Base-by-base conservation (phyloP, 2,329 filamentous ascomycete genomes). In the Biscogniauxia mediterranea region DNA sequence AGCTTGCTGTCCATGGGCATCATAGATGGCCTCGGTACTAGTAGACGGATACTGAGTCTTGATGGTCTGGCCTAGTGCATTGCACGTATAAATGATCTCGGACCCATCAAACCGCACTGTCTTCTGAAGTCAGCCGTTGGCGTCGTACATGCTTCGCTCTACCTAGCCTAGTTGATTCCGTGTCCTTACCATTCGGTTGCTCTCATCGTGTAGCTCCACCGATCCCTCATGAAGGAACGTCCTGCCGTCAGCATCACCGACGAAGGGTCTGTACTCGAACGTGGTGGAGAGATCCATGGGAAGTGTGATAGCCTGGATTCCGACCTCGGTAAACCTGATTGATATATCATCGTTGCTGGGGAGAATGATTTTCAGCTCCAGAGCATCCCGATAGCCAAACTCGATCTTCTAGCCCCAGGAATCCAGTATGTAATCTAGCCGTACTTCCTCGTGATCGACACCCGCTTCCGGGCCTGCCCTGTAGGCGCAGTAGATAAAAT, bases 341-440 rank as follows among this genome's bases (percentile, higher is more conserved):
- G 13, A 13, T 42, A 42, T 15, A 9, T 11, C 38, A 15, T 42
- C 38, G 13, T 42, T 42, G 13, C 38, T 42, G 38, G 38, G 38
- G 13, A 42, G 38, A 15, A 9, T 42, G 5, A 42, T 42, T 15
- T 17, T 42, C 38, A 42, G 5, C 20, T 56, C 54, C 13, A 8
- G 20, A 28, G 54, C 25, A 17, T 23, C 38, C 38, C 15, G 38
- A 11, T 56, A 56, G 2, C 25, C 42, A n/a, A 56, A 56, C 7
- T 15, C 17, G 20, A 56, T 56, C 42, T 26, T 26, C 42, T 56
- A 42, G 2, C 55, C 55, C 55, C 55, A 56, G 17, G 55, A 56
- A n/a, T 56, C 55, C n/a, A 28, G 23, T 6, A 56, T 51, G 55
- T 28, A 56, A 26, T 56, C 55, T n/a, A 56, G 54, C 21, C 38